Percentiles rank a stretch among this genome's conserved stretches.
Evolutionary conservation across 2,329 filamentous ascomycete species (phyloP).

Genomic region (Alternaria gaisen): DNA sequence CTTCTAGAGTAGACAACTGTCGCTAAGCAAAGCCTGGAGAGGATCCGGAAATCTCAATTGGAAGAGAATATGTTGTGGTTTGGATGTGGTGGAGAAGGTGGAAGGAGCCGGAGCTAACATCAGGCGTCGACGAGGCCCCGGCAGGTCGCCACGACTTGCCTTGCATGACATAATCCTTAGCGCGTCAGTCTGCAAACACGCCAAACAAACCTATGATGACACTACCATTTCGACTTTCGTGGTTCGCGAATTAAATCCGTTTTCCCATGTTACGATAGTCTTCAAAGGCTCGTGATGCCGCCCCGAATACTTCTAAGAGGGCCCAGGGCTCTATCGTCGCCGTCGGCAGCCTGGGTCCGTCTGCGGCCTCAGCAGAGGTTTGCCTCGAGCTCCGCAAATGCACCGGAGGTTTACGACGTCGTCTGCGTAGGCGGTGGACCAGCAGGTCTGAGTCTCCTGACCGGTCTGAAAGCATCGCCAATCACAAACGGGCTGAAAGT

Average conservation of each 20-base stretch:
- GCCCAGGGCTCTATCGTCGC: slow-evolving; percentile 25
- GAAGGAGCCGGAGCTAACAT: slow-evolving; percentile 1
- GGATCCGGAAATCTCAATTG: not conserved
- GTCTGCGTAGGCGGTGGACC: slow-evolving; percentile 91
- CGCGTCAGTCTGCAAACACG: slow-evolving; percentile 27
- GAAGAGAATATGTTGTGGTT: slow-evolving; percentile 6
- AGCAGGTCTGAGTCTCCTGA: slow-evolving; percentile 76
- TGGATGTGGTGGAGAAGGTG: slow-evolving; percentile 1
- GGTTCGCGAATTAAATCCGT: slow-evolving; percentile 16
- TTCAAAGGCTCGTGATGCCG: slow-evolving; percentile 41
- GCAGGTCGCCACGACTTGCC: slow-evolving; percentile 7
- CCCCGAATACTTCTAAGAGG: slow-evolving; percentile 39
- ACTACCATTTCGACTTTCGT: slow-evolving; percentile 29
- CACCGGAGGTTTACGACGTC: slow-evolving; percentile 86
- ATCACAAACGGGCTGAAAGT: slow-evolving; percentile 79
- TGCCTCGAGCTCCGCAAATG: slow-evolving; percentile 43
- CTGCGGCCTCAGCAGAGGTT: slow-evolving; percentile 35
- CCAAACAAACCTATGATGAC: slow-evolving; percentile 38
- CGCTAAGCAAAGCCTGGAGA: not conserved
- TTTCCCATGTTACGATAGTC: slow-evolving; percentile 30
- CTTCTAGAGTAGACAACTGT: not conserved
- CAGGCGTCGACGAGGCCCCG: not conserved
- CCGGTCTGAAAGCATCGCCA: slow-evolving; percentile 67
- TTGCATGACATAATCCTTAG: slow-evolving; percentile 9
- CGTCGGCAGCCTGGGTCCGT: slow-evolving; percentile 24